Conservation (phyloP, 2,329 filamentous ascomycete species). For the Triangularia verruculosa region DNA sequence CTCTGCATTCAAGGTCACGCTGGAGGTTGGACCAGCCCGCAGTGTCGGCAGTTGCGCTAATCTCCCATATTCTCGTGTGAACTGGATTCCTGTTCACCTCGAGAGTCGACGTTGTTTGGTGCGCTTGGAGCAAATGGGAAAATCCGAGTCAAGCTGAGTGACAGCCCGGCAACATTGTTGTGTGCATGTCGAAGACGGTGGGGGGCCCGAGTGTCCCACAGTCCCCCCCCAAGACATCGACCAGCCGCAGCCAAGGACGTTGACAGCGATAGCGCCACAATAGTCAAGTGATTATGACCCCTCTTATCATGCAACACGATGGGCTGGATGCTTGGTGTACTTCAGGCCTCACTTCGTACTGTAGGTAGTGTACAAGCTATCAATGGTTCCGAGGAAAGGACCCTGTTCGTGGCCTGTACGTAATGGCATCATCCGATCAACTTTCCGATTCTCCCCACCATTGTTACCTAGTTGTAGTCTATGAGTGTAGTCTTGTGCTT, state of each 20-base stretch:
- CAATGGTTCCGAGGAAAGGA: too few relatives aligned
- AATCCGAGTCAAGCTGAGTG: neutral
- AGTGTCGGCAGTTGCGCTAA: neutral
- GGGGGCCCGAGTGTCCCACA: neutral
- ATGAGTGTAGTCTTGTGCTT: neutral
- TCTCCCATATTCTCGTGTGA: neutral
- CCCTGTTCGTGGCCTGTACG: too few relatives aligned
- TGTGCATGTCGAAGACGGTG: neutral
- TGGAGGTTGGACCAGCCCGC: neutral
- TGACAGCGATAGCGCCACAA: neutral
- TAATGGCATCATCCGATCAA: neutral
- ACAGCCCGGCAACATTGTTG: neutral
- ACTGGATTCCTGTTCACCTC: neutral
- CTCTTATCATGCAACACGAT: neutral
- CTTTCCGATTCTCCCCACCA: neutral
- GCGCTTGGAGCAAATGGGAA: neutral
- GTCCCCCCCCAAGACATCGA: neutral
- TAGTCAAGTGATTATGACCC: neutral
- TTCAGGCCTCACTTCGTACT: neutral
- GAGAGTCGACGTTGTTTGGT: neutral
- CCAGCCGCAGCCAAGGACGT: neutral
- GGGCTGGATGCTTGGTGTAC: neutral
- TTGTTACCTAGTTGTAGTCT: too few relatives aligned
- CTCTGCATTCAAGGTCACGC: neutral
- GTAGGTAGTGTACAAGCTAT: neutral